Conservation (phyloP, 768 basidiomycete species). For the Tulasnella sp. region DNA sequence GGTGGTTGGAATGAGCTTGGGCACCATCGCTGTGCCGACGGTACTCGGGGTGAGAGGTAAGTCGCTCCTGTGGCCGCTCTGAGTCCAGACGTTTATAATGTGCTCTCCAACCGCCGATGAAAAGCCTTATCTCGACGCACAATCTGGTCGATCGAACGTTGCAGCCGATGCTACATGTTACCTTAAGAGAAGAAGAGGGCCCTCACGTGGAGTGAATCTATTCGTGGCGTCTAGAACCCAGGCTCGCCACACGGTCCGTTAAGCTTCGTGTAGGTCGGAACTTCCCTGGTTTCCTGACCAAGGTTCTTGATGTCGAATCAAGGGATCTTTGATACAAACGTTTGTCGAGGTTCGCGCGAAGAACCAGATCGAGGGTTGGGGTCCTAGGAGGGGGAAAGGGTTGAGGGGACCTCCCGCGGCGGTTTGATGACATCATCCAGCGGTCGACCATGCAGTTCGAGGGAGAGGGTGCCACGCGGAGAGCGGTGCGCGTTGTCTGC, state of each 20-base stretch:
- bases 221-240: too few relatives aligned
- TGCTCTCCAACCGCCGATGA: too few relatives aligned
- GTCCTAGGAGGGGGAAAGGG: background rate
- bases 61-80: too few relatives aligned
- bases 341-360: background rate
- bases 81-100: background rate
- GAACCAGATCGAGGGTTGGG: background rate
- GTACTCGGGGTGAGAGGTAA: too few relatives aligned
- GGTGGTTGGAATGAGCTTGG: background rate
- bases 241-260: background rate
- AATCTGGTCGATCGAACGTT: background rate
- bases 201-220: background rate
- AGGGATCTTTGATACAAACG: background rate
- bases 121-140: background rate
- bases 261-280: background rate
- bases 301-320: background rate
- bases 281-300: background rate
- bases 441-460: background rate
- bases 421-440: background rate
- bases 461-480: background rate
- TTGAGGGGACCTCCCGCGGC: background rate
- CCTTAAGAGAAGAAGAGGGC: background rate
- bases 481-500: background rate
- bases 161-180: background rate
- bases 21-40: background rate